Conservation (phyloP, 495 filamentous ascomycete genomes). For the Xylaria grammica region DNA sequence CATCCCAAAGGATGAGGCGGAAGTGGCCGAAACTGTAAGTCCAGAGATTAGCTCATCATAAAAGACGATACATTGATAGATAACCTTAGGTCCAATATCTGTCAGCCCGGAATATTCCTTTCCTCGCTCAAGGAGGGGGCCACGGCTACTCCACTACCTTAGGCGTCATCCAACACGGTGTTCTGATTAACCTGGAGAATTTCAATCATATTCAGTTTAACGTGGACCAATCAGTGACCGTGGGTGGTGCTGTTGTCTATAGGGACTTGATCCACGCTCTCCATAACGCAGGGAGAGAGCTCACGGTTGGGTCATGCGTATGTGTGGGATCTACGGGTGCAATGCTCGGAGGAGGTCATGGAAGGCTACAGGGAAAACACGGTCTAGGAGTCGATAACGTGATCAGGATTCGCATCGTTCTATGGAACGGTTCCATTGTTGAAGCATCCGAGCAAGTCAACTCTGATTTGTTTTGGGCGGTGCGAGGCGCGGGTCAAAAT, state of each 20-base stretch:
- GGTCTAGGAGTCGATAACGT: constrained; percentile 65
- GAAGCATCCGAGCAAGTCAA: constrained; percentile 48
- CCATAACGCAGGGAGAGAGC: background rate
- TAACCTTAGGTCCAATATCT: background rate
- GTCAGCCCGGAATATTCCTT: background rate
- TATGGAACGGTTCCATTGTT: constrained; percentile 59
- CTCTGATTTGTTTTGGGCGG: constrained; percentile 55
- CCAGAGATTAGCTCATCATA: background rate
- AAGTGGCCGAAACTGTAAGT: background rate
- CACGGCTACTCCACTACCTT: constrained; percentile 14
- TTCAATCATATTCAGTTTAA: background rate
- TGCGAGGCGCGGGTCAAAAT: constrained; percentile 58
- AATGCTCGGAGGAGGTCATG: constrained; percentile 64
- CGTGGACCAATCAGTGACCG: background rate
- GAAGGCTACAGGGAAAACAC: constrained; percentile 60
- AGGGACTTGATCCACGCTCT: background rate
- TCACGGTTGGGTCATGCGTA: constrained; percentile 40
- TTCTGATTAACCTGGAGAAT: constrained; percentile 1
- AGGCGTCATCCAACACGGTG: background rate
- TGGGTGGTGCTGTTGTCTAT: background rate
- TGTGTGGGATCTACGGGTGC: constrained; percentile 61
- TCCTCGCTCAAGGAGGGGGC: background rate
- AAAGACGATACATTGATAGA: background rate
- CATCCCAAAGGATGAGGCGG: background rate
- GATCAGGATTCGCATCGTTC: constrained; percentile 61